A percentile compares a stretch with the other conserved stretches of the same genome.
phyloP scores from a whole-genome alignment of 768 basidiomycete genomes.

The Mycena olivaceomarginata region DNA sequence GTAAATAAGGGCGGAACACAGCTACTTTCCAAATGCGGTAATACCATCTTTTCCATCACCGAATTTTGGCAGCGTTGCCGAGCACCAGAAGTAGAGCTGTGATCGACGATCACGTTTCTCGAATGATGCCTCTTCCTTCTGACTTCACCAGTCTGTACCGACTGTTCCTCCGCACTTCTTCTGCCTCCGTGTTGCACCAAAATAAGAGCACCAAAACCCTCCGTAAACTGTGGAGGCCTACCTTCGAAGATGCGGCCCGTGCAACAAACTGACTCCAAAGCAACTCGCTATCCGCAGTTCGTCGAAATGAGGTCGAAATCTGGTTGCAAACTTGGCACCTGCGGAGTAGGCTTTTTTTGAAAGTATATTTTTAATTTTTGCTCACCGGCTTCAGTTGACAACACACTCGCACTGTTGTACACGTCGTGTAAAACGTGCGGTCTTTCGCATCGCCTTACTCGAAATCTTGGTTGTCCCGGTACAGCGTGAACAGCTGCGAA shows the following conservation, averaged over 20 bases:
- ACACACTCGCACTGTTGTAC: conserved; percentile 77
- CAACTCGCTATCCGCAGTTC: conserved; percentile 43
- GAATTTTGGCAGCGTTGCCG: no score
- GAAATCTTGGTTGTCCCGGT: conserved; percentile 69
- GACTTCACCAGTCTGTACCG: conserved; percentile 77
- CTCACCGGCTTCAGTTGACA: conserved; percentile 72
- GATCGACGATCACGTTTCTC: not conserved
- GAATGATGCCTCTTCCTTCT: conserved; percentile 34
- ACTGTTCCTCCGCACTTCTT: conserved; percentile 72
- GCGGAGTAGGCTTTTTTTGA: conserved; percentile 63
- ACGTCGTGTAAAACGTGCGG: conserved; percentile 80
- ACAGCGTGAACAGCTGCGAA: conserved; percentile 55
- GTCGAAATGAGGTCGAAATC: conserved; percentile 55
- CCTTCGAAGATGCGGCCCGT: conserved; percentile 70
- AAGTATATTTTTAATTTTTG: not conserved
- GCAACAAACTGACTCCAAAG: conserved; percentile 64
- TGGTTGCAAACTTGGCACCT: conserved; percentile 75
- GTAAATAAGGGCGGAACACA: no score
- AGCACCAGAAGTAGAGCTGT: no score
- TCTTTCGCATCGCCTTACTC: conserved; percentile 74
- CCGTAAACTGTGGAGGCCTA: conserved; percentile 70
- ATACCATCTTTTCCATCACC: no score
- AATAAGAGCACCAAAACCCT: conserved; percentile 63
- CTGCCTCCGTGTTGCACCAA: conserved; percentile 77
- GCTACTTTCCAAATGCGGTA: no score